Evolutionary conservation across 768 basidiomycete genomes (phyloP).

Genomic region (Pulveroboletus sp.): DNA sequence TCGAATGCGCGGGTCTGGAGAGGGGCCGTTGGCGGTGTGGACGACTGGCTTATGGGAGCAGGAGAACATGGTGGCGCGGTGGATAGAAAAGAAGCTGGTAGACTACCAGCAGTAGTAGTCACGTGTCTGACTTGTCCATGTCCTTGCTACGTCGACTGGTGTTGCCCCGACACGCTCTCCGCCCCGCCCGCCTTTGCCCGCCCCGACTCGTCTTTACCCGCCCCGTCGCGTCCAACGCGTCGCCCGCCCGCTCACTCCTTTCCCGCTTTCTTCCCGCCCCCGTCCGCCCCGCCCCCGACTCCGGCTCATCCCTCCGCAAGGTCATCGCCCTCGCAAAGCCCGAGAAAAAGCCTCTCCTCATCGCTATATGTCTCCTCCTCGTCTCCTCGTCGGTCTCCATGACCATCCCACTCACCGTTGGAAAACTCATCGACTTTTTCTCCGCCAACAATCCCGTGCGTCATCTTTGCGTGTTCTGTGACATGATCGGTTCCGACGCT

Average conservation of each 20-base stretch:
- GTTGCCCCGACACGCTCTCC: slow-evolving; percentile 3
- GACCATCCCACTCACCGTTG: slow-evolving; percentile 91
- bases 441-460: slow-evolving; percentile 64
- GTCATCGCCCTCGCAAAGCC: slow-evolving; percentile 78
- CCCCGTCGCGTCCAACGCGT: neutral
- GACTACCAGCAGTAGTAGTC: slow-evolving; percentile 29
- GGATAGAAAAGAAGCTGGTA: slow-evolving; percentile 53
- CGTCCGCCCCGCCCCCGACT: slow-evolving; percentile 37
- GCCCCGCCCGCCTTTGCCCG: neutral
- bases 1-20: slow-evolving; percentile 48
- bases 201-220: too few species aligned
- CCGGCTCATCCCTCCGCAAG: slow-evolving; percentile 66
- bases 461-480: neutral
- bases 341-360: slow-evolving; percentile 71
- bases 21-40: slow-evolving; percentile 65
- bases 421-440: slow-evolving; percentile 93
- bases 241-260: slow-evolving; percentile 13
- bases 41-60: slow-evolving; percentile 68
- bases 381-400: slow-evolving; percentile 90
- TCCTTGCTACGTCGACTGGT: neutral
- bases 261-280: slow-evolving; percentile 30
- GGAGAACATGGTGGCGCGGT: slow-evolving; percentile 62
- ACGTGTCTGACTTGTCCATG: slow-evolving; percentile 4
- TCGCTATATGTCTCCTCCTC: slow-evolving; percentile 77
- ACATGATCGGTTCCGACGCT: neutral